Conservation (phyloP, 2,329 filamentous ascomycete genomes). For the Pyrenophora graminea region DNA sequence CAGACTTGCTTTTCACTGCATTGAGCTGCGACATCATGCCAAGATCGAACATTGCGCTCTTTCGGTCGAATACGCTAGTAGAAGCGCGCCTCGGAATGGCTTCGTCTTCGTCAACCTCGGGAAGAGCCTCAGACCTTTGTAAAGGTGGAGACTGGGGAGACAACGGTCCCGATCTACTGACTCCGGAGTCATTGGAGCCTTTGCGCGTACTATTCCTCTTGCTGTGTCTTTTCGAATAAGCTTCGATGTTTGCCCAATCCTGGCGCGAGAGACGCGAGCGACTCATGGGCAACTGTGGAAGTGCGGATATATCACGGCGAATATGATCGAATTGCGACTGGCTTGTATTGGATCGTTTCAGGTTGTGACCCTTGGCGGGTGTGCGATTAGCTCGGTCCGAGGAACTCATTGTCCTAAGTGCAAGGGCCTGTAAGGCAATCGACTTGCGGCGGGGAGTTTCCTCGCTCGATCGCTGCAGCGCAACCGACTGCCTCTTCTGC, state of each 20-base stretch:
- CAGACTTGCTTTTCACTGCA: constrained; percentile 17
- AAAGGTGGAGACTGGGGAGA: constrained; percentile 32
- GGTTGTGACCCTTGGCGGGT: constrained; percentile 11
- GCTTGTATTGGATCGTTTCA: constrained; percentile 18
- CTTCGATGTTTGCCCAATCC: constrained; percentile 42
- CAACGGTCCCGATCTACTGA: constrained; percentile 16
- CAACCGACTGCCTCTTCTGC: constrained; percentile 17
- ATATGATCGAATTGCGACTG: constrained; percentile 34
- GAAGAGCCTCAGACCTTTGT: constrained; percentile 34
- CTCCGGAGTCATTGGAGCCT: constrained; percentile 18
- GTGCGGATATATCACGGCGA: constrained; percentile 35
- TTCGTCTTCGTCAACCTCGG: constrained; percentile 43
- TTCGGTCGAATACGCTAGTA: constrained; percentile 42
- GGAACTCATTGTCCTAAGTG: constrained; percentile 20
- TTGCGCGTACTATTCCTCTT: constrained; percentile 28
- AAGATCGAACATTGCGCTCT: constrained; percentile 35
- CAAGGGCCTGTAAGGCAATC: constrained; percentile 26
- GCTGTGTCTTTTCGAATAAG: constrained; percentile 35
- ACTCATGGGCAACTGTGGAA: constrained; percentile 36
- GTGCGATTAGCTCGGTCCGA: constrained; percentile 6
- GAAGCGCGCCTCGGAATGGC: constrained; percentile 42
- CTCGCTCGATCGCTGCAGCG: constrained; percentile 29
- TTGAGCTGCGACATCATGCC: constrained; percentile 22
- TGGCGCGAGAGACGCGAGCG: constrained; percentile 40
- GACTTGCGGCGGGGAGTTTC: constrained; percentile 33